These are phyloP conservation scores for Kalmusia sp. DNA, from an alignment of 2,329 filamentous ascomycete genomes.

Conservation along the genomic window DNA sequence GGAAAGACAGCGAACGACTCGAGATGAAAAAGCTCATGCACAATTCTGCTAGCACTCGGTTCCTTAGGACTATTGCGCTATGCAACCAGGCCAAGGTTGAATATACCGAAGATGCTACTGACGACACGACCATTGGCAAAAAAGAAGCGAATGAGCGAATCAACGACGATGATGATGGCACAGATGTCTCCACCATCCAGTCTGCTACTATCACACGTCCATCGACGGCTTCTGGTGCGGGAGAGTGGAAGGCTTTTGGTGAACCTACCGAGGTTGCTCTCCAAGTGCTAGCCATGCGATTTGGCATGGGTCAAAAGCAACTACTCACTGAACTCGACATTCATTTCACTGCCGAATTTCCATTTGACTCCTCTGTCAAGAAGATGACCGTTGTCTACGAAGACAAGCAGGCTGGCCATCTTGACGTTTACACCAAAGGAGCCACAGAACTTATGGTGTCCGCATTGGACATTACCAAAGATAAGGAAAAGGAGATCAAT, in stretches of 20 bases:
- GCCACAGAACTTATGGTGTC: slow-evolving; percentile 48
- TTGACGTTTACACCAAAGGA: slow-evolving; percentile 49
- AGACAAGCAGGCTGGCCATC: slow-evolving; percentile 31
- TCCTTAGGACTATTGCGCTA: slow-evolving; percentile 47
- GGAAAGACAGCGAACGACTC: slow-evolving; percentile 35
- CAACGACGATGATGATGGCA: slow-evolving; percentile 39
- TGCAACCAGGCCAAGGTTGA: slow-evolving; percentile 49
- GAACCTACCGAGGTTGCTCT: slow-evolving; percentile 50
- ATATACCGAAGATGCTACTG: slow-evolving; percentile 15
- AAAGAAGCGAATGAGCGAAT: slow-evolving; percentile 49
- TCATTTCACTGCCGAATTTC: slow-evolving; percentile 45
- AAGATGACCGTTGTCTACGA: slow-evolving; percentile 50
- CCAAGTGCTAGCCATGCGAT: slow-evolving; percentile 48
- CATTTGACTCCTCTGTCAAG: slow-evolving; percentile 50
- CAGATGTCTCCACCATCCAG: slow-evolving; percentile 39
- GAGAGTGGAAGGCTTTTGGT: slow-evolving; percentile 43
- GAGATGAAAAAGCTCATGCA: slow-evolving; percentile 31
- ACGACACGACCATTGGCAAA: slow-evolving; percentile 60
- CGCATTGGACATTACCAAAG: slow-evolving; percentile 37
- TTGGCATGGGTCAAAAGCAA: slow-evolving; percentile 43
- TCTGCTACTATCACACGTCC: slow-evolving; percentile 34
- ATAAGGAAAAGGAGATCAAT: slow-evolving; percentile 35
- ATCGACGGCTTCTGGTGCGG: slow-evolving; percentile 33
- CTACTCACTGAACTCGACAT: slow-evolving; percentile 36
- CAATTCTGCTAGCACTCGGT: slow-evolving; percentile 29